A percentile compares a stretch with the other conserved stretches of the same genome.
Conservation (phyloP, 371 early-diverging fungal species). For the Mucor sp. region DNA sequence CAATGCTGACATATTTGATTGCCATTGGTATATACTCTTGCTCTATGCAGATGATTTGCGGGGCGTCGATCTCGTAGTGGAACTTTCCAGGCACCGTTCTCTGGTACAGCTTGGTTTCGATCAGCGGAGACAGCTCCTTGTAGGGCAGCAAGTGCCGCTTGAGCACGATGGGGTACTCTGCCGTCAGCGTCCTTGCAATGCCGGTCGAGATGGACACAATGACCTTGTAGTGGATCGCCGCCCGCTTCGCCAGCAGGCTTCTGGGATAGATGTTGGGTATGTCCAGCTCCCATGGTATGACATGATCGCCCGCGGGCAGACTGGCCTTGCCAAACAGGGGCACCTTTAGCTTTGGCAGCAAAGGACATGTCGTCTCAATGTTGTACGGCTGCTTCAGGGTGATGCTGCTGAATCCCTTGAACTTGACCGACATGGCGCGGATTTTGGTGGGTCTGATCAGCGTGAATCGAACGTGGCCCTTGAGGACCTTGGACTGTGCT, state of each 20-base stretch:
- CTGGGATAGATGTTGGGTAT: constrained; percentile 46
- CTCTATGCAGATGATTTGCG: constrained; percentile 38
- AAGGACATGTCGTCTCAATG: constrained; percentile 13
- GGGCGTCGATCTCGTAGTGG: constrained; percentile 46
- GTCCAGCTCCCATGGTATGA: constrained; percentile 36
- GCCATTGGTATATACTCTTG: constrained; percentile 36
- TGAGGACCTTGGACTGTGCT: constrained; percentile 23
- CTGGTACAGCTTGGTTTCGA: constrained; percentile 37
- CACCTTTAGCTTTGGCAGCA: constrained; percentile 41
- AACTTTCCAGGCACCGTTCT: constrained; percentile 45
- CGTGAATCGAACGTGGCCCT: constrained; percentile 33
- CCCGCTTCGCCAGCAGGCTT: constrained; percentile 34
- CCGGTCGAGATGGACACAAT: constrained; percentile 33
- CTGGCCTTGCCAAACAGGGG: constrained; percentile 27
- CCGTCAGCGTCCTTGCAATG: constrained; percentile 31
- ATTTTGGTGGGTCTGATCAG: constrained; percentile 40
- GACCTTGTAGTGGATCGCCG: constrained; percentile 35
- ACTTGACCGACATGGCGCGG: constrained; percentile 40
- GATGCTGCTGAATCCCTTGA: constrained; percentile 41
- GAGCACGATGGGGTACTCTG: constrained; percentile 42
- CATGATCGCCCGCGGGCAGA: constrained; percentile 35
- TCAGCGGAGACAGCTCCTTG: constrained; percentile 35
- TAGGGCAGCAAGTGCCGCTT: constrained; percentile 35
- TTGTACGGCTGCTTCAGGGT: constrained; percentile 9
- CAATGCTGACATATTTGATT: constrained; percentile 37